Evolutionary conservation across 768 basidiomycete species (phyloP).

Genomic region (Tylopilus subfusipes): DNA sequence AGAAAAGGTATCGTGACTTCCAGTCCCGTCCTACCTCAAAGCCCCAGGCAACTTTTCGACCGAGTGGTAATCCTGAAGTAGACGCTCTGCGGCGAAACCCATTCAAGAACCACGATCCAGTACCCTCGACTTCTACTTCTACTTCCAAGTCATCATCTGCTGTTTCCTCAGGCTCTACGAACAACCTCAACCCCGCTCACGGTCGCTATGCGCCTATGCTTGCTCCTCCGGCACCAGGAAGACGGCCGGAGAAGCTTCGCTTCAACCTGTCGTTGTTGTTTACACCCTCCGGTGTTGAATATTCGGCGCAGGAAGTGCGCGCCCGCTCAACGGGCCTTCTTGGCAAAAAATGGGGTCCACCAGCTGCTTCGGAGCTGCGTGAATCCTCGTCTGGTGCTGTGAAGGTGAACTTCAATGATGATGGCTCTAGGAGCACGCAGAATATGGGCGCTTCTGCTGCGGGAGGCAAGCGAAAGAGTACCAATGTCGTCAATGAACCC

Average conservation of each 20-base stretch:
- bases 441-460: constrained; percentile 32
- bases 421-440: constrained; percentile 44
- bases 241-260: constrained; percentile 66
- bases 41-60: constrained; percentile 23
- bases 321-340: constrained; percentile 79
- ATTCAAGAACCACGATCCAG: constrained; percentile 34
- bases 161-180: constrained; percentile 36
- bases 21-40: constrained; percentile 45
- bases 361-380: constrained; percentile 41
- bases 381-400: constrained; percentile 36
- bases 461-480: constrained; percentile 41
- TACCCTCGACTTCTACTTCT: constrained; percentile 32
- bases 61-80: constrained; percentile 26
- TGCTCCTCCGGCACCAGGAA: constrained; percentile 62
- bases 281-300: constrained; percentile 76
- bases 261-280: constrained; percentile 69
- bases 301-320: constrained; percentile 79
- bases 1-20: constrained; percentile 78
- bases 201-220: constrained; percentile 70
- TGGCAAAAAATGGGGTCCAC: constrained; percentile 81
- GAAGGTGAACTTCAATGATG: constrained; percentile 59
- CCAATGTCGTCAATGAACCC: constrained; percentile 52
- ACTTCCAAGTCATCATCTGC: constrained; percentile 17
- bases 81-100: constrained; percentile 35
- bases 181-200: constrained; percentile 32